Evolutionary conservation across 164 flowering plant species (phyloP).

Genomic region (Vitis vinifera): ASM3070453v1 NC_081811.1:1809001-1809500

Average conservation of each 20-base stretch:
- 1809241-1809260: conserved; percentile 55
- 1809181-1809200: conserved; percentile 75
- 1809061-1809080: no score
- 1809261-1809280: conserved; percentile 42
- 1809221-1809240: conserved; percentile 55
- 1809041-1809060: no score
- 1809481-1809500: conserved; percentile 83
- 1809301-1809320: conserved; percentile 71
- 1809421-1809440: conserved; percentile 52
- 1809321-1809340: conserved; percentile 75
- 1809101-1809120: background rate
- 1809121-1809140: background rate
- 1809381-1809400: conserved; percentile 76
- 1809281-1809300: conserved; percentile 59
- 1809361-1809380: conserved; percentile 65
- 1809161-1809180: conserved; percentile 90
- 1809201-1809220: conserved; percentile 75
- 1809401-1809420: conserved; percentile 67
- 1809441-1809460: conserved; percentile 89
- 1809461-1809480: conserved; percentile 95
- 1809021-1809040: background rate
- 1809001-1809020: background rate
- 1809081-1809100: background rate
- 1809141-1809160: conserved; percentile 35
- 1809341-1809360: conserved; percentile 65